Base-by-base conservation (phyloP, 805 yeast genomes). In the Wickerhamiella spandovensis region DNA sequence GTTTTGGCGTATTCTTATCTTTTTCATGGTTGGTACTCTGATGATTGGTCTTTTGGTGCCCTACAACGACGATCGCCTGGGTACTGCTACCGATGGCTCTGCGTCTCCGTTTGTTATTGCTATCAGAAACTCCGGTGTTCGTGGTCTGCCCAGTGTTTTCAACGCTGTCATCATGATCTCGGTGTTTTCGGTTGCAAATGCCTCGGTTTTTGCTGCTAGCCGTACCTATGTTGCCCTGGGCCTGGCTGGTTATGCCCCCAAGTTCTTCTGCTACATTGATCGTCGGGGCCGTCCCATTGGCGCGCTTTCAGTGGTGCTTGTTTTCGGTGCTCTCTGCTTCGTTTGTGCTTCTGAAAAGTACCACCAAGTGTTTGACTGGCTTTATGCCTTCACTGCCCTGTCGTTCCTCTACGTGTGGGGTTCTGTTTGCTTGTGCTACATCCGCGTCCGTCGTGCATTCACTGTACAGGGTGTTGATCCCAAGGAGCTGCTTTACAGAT, bases 91-190 rank as follows among this genome's bases (percentile, higher is more conserved):
- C 43, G 74, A 70, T 24, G 63, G 62, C 4, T 74, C 82, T 43
- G 87, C 90, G n/a, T 82, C 90, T 10, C 94, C 95, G 41, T 84
- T 84, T 59, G 92, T 84, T 47, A 81, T 84, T 61, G 94, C 92
- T 48, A 81, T 85, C 59, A 76, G 75, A 54, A 77, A 76, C 56
- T 83, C 86, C n/a, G 64, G 72, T 18, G 82, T 84, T 54, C 58
- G 61, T 12, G 88, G 77, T 0, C 69, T 85, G 53, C 87, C 86
- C 43, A 83, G 81, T 57, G 73, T 86, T 44, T 71, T 86, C 59
- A 86, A 86, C 62, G 89, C 81, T 1, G 79, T 84, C 64, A 81
- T 86, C 56, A 66, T 86, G 60, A 65, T 83, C 32, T 82, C 84
- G 57, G 86, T 84, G 51, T 75, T 84, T 62, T 81, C 89, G 5